Evolutionary conservation across 2,329 filamentous ascomycete genomes (phyloP).

Genomic region (Eurotiales sp.): DNA sequence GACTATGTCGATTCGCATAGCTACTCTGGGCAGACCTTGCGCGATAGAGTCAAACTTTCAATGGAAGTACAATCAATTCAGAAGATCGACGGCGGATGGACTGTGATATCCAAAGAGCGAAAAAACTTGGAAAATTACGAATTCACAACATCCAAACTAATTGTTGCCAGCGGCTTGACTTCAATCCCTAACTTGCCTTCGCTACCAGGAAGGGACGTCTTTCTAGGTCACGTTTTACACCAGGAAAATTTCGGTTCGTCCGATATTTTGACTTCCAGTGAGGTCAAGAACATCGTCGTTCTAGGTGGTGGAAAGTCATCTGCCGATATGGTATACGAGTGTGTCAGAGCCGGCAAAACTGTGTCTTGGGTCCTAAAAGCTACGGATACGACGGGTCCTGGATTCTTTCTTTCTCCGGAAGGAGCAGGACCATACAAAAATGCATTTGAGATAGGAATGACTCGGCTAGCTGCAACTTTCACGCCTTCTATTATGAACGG

Average conservation of each 20-base stretch:
- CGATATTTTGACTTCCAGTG: constrained; percentile 4
- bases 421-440: constrained; percentile 10
- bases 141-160: constrained; percentile 6
- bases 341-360: constrained; percentile 9
- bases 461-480: constrained; percentile 9
- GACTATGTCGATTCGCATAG: constrained; percentile 10
- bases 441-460: constrained; percentile 14
- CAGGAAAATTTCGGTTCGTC: constrained; percentile 11
- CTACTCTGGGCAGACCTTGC: constrained; percentile 10
- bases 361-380: constrained; percentile 8
- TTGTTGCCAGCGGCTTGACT: constrained; percentile 9
- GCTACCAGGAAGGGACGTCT: constrained; percentile 3
- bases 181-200: constrained; percentile 10
- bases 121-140: not conserved
- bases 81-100: constrained; percentile 10
- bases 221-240: constrained; percentile 9
- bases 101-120: constrained; percentile 9
- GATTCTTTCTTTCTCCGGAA: constrained; percentile 11
- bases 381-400: constrained; percentile 9
- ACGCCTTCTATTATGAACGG: constrained; percentile 12
- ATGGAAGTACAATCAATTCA: constrained; percentile 10
- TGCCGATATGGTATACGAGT: constrained; percentile 11
- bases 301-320: constrained; percentile 10
- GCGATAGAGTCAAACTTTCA: constrained; percentile 10
- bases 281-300: constrained; percentile 7